phyloP scores from a whole-genome alignment of 2,329 filamentous ascomycete genomes.

The Botrytis hyacinthi region DNA sequence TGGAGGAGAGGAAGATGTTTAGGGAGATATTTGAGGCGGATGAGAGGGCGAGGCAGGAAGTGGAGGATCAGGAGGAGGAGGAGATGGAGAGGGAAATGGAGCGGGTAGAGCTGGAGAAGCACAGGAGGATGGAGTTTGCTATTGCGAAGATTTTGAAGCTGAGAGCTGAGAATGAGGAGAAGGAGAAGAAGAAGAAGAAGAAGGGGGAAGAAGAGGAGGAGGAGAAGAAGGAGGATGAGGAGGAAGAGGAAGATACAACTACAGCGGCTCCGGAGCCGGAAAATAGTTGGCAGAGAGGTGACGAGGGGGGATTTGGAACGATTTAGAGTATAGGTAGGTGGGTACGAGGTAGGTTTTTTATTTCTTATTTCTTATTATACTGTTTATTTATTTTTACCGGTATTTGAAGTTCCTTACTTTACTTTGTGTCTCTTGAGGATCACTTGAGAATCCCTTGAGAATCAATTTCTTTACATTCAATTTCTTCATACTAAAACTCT shows the following conservation, averaged over 20 bases:
- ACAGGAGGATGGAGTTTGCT: not conserved
- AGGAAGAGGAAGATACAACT: not conserved
- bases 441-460: too few species aligned
- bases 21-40: too few species aligned
- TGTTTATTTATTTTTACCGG: not conserved
- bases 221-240: fast-evolving
- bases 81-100: not conserved
- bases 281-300: not conserved
- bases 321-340: not conserved
- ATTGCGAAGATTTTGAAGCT: not conserved
- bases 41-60: not conserved
- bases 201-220: fast-evolving
- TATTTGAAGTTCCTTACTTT: not conserved
- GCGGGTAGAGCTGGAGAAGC: not conserved
- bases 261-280: not conserved
- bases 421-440: too few species aligned
- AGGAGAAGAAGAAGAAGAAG: fast-evolving
- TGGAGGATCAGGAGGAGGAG: not conserved
- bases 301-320: not conserved
- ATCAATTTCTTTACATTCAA: not conserved
- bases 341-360: not conserved
- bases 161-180: not conserved
- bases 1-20: not conserved
- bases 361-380: not conserved
- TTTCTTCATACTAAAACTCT: too few species aligned